A percentile compares a stretch with the other conserved stretches of the same genome.
phyloP scores from a whole-genome alignment of 345 rosid genomes.

The Mangifera indica region DNA sequence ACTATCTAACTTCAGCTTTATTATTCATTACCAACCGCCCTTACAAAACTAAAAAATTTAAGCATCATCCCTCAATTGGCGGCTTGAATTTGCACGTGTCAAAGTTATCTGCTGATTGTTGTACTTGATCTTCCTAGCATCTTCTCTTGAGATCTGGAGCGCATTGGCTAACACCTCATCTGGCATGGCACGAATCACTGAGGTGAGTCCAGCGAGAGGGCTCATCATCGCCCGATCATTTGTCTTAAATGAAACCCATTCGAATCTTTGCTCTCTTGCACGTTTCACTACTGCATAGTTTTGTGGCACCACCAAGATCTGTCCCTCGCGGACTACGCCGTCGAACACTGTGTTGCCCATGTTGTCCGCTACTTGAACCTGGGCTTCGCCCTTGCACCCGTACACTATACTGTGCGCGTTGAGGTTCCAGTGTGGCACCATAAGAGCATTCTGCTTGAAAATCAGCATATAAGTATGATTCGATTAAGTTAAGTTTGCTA shows the following conservation, averaged over 20 bases:
- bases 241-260: slow-evolving; percentile 71
- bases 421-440: slow-evolving; percentile 63
- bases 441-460: slow-evolving; percentile 45
- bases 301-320: slow-evolving; percentile 61
- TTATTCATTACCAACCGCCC: not conserved
- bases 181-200: slow-evolving; percentile 51
- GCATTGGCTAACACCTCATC: slow-evolving; percentile 51
- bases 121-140: slow-evolving; percentile 57
- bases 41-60: slow-evolving; percentile 9
- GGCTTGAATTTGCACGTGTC: slow-evolving; percentile 9
- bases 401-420: slow-evolving; percentile 67
- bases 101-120: slow-evolving; percentile 44
- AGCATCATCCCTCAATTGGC: slow-evolving; percentile 46
- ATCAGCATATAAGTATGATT: no score
- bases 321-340: slow-evolving; percentile 49
- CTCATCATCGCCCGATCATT: slow-evolving; percentile 45
- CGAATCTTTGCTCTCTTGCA: slow-evolving; percentile 51
- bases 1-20: not conserved
- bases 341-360: slow-evolving; percentile 55
- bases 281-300: slow-evolving; percentile 53
- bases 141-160: slow-evolving; percentile 45
- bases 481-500: not conserved
- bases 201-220: slow-evolving; percentile 54
- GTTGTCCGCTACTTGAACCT: slow-evolving; percentile 57
- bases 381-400: slow-evolving; percentile 49